Evolutionary conservation across 2,329 filamentous ascomycete genomes (phyloP), one percentile per base, ranked within the genome.

Genomic region (Leptographium wingfieldii): DNA sequence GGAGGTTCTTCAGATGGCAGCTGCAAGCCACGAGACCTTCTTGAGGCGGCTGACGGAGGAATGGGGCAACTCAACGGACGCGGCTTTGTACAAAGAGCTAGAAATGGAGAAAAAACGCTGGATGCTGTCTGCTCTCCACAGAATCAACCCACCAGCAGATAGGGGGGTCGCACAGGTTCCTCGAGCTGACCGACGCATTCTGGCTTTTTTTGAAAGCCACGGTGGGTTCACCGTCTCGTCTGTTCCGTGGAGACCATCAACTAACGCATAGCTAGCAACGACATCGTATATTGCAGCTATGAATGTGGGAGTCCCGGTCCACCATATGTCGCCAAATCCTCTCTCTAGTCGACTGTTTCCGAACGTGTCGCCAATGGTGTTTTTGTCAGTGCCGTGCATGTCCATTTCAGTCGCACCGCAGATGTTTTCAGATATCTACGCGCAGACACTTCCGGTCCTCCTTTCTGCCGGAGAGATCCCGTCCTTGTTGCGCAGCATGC

Each of bases 381-480:
- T 74, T 7, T 71, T 76, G 0, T 71, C 72, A 3, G 66, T 74
- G 1, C 72, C 71, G 33, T 64, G 70, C 57, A 68, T 69, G 46
- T 66, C 66, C 2, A 69, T 73, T 16, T 72, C 75, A 5, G 64
- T 78, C 31, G 68, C 74, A 14, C 69, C 74, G 10, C 66, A 73
- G 11, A 66, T 74, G 1, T 83, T 82, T 65, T 73, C 77, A 0
- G 69, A 73, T 0, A 78, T 80, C 3, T 77, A 80, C 51, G 78
- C 79, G 0, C 72, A 85, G 25, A 74, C 75, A 0, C 74, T 88
- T 31, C 80, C 84, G 1, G 77, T 81, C 0, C 66, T 82, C 1
- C 76, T 85, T 38, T 73, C 81, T 0, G 80, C 80, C 0, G 72
- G 78, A 0, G 80, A 83, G 14, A 76, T 88, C 0, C 80, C 81